Evolutionary conservation across 2,329 filamentous ascomycete species (phyloP), one percentile per base, ranked within the genome.

Genomic region (Torrubiellomyces zombiae): DNA sequence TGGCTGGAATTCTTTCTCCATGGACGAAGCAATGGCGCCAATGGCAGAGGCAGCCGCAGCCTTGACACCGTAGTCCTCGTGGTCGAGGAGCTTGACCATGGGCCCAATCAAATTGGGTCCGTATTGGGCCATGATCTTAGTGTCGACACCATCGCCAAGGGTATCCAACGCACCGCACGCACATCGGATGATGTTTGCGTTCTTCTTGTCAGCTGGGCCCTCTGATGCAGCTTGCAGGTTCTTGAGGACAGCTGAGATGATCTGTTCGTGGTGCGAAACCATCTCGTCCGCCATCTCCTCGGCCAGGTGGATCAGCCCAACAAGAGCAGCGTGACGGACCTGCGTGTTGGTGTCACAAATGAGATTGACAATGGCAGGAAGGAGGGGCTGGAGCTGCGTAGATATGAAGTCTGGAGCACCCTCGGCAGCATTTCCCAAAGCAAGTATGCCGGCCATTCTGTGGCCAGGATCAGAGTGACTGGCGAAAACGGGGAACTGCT

Each of bases 371-470:
- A 95, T 73, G 38, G 80, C 64, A 24, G 89, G 89, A 48, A 95
- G 70, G 37, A 95, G 77, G 36, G 76, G 68, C 43, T 76, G 66
- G 33, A 95, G 69, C 54, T 98, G 89, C 12, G 85, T 93, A 35
- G 81, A 82, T 44, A 95, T 83, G 54, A 95, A 98, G 51, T 98
- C 89, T 10, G 89, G 89, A 16, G 89, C 86, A 39, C 89, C 89
- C 60, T 95, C 89, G 26, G 93, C 86, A 39, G 81, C 86, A 60
- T 86, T 91, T 31, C 86, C 86, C 5, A 98, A 67, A 24, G 86
- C 77, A 33, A 95, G 65, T 45, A 95, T 89, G 53, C 80, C 85
- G 27, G 86, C 85, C 53, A 86, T 79, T 31, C 86, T 75, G 56
- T 78, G 77, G 39, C 81, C 74, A 18, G 83, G 67, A 43, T 91